phyloP scores from a whole-genome alignment of 2,329 filamentous ascomycete genomes.

The Claviceps capensis region DNA sequence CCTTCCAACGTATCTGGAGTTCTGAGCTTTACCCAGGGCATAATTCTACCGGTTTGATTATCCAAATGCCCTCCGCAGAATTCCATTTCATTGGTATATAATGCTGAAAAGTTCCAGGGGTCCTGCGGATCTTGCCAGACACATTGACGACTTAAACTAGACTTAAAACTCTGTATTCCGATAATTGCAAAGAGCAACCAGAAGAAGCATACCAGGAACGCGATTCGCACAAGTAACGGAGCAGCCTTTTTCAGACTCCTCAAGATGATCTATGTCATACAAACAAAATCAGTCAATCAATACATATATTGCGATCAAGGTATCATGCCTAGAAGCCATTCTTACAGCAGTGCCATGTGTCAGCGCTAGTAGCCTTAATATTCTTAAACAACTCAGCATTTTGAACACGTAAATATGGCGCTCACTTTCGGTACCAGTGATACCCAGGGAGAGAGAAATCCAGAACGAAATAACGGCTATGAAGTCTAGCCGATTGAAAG shows the following conservation, averaged over 20 bases:
- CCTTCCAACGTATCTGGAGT: conserved; percentile 26
- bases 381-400: conserved; percentile 92
- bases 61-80: conserved; percentile 80
- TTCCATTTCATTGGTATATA: conserved; percentile 52
- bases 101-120: conserved; percentile 36
- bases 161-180: conserved; percentile 91
- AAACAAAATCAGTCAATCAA: conserved; percentile 5
- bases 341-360: conserved; percentile 85
- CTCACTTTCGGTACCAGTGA: conserved; percentile 52
- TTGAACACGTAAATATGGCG: conserved; percentile 79
- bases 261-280: conserved; percentile 57
- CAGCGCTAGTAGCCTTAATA: conserved; percentile 76
- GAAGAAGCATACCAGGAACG: conserved; percentile 90
- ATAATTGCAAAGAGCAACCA: conserved; percentile 96
- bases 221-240: conserved; percentile 80
- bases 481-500: conserved; percentile 92
- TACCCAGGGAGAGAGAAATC: conserved; percentile 67
- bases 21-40: conserved; percentile 51
- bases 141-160: conserved; percentile 63
- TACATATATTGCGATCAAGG: background rate
- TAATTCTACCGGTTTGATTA: conserved; percentile 37
- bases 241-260: conserved; percentile 92
- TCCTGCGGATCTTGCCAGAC: conserved; percentile 58
- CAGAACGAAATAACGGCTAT: conserved; percentile 90
- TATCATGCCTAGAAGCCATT: background rate